These are phyloP conservation scores for Yarrowia galli DNA, from an alignment of 1,139 yeast genomes.

Conservation along the genomic window DNA sequence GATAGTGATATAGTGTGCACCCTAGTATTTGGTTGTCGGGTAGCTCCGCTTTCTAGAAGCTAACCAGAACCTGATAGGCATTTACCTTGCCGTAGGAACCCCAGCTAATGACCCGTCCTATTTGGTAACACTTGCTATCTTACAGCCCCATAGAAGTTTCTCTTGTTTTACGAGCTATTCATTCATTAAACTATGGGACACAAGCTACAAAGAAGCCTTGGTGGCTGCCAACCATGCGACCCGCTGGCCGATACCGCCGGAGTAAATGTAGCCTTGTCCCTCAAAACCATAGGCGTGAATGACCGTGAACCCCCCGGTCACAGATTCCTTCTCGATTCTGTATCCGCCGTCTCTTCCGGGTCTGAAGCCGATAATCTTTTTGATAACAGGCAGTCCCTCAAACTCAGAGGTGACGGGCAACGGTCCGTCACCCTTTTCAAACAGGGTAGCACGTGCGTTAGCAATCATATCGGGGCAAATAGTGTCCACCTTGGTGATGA, in stretches of 20 bases:
- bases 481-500: constrained; percentile 57
- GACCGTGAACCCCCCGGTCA: constrained; percentile 46
- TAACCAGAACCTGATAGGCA: constrained; percentile 7
- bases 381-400: constrained; percentile 48
- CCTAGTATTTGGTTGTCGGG: background rate
- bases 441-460: constrained; percentile 39
- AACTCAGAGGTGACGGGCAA: constrained; percentile 35
- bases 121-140: background rate
- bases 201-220: constrained; percentile 29
- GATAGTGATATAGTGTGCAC: background rate
- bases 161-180: background rate
- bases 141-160: background rate
- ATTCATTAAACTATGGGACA: constrained; percentile 9
- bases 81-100: constrained; percentile 17
- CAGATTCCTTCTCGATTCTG: constrained; percentile 56
- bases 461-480: constrained; percentile 64
- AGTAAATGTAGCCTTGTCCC: constrained; percentile 63
- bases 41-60: constrained; percentile 17
- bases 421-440: constrained; percentile 33
- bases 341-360: constrained; percentile 73
- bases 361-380: constrained; percentile 70
- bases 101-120: background rate
- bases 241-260: constrained; percentile 42
- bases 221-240: constrained; percentile 39
- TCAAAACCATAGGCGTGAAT: constrained; percentile 75